Evolutionary conservation across 805 yeast species (phyloP), one percentile per base, ranked within the genome.

Genomic region (Suhomyces kilbournensis): DNA sequence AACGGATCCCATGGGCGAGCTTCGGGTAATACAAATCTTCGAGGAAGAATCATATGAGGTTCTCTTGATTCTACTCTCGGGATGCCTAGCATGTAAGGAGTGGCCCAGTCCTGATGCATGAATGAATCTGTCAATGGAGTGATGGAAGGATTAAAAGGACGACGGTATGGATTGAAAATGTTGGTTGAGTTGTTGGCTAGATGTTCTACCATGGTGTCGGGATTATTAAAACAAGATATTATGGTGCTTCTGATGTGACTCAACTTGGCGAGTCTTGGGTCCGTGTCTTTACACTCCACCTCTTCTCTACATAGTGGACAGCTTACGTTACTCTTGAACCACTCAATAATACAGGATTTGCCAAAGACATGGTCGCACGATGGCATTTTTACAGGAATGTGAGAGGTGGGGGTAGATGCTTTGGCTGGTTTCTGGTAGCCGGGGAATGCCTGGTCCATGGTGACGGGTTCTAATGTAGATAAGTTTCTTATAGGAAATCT

Each of bases 261-360:
- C 26, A 55, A 25, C 42, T 56, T 56, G 40, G 54, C 58, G 26
- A 46, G 30, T 26, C 52, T 54, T 1, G 61, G 55, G 44, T 65
- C 66, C 35, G 50, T 55, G 17, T 57, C 59, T n/a, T 56, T 15
- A 9, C 65, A 65, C 44, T 68, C 70, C 19, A 71, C 72, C 55
- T 72, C 73, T 45, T 65, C 67, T 2, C 79, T 62, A 48, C 79
- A 75, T 47, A 75, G 60, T 2, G 79, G 79, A 52, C 79, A 75
- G 51, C 71, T 72, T 2, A 70, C 72, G 51, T 69, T 67, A 34
- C 61, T 60, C 50, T 67, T 72, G 45, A 75, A 61, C 79, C 79
- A 75, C 43, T 72, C 76, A 2, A 72, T 60, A 25, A 75, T 64
- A 59, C 79, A 75, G 7, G 72, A 56, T 54, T 68, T 66, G 14